Evolutionary conservation across 2,329 filamentous ascomycete species (phyloP).

Genomic region (Huntiella omanensis): DNA sequence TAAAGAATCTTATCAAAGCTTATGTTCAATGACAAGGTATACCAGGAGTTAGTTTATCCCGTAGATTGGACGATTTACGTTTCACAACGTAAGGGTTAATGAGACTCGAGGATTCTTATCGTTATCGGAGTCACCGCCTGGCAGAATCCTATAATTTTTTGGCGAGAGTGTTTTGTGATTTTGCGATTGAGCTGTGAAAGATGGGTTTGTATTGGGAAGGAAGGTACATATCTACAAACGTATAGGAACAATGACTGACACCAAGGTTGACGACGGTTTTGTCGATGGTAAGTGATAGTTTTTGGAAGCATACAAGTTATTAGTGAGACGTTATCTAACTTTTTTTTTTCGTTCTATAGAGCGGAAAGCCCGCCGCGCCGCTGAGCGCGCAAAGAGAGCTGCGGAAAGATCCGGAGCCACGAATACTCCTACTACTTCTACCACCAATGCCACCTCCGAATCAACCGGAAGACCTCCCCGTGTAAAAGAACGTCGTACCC

Average conservation of each 20-base stretch:
- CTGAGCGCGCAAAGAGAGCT: constrained; percentile 9
- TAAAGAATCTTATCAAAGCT: too few relatives aligned
- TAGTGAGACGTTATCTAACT: not conserved
- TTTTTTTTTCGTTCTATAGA: not conserved
- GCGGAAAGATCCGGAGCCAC: constrained; percentile 2
- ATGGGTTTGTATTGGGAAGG: not conserved
- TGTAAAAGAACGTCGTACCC: not conserved
- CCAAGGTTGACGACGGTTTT: constrained; percentile 2
- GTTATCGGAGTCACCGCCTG: constrained; percentile 8
- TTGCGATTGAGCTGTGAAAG: not conserved
- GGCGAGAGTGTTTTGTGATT: not conserved
- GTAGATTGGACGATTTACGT: not conserved
- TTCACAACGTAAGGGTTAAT: not conserved
- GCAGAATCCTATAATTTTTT: constrained; percentile 11
- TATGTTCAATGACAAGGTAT: too few relatives aligned
- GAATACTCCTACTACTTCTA: not conserved
- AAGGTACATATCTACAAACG: not conserved
- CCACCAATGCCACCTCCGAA: constrained; percentile 3
- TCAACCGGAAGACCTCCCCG: not conserved
- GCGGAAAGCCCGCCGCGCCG: constrained; percentile 10
- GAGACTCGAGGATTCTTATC: not conserved
- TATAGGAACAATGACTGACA: not conserved
- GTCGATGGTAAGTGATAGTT: constrained; percentile 7
- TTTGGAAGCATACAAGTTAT: not conserved
- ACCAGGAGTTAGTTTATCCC: not conserved